phyloP scores from a whole-genome alignment of 2,329 filamentous ascomycete genomes.

The Dactylellina sp. region DNA sequence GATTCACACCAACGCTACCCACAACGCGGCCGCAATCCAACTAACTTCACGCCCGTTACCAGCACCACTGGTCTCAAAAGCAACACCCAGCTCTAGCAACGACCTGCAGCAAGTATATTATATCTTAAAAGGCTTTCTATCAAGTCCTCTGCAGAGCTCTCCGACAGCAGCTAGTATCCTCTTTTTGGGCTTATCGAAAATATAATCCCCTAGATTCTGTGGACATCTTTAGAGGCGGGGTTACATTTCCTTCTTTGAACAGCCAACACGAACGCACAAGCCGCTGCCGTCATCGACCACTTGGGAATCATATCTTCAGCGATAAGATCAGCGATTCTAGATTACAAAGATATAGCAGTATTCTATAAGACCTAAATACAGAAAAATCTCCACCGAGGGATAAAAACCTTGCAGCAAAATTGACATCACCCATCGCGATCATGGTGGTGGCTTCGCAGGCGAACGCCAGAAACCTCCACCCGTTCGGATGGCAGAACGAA shows the following conservation, averaged over 20 bases:
- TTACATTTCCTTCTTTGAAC: constrained; percentile 51
- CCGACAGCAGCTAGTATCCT: neutral
- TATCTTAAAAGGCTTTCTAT: too few relatives aligned
- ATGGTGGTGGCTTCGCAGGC: constrained; percentile 50
- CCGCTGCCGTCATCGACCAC: constrained; percentile 28
- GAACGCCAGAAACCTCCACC: constrained; percentile 48
- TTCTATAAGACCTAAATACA: constrained; percentile 17
- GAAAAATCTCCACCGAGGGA: constrained; percentile 11
- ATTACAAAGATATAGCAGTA: constrained; percentile 32
- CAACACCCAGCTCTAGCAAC: too few relatives aligned
- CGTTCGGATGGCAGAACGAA: constrained; percentile 16
- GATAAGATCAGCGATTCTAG: constrained; percentile 49
- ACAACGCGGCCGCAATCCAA: constrained; percentile 11
- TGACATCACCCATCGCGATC: constrained; percentile 33
- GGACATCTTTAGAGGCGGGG: constrained; percentile 25
- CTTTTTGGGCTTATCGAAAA: neutral
- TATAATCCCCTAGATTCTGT: constrained; percentile 27
- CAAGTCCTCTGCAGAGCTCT: neutral
- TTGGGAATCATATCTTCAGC: constrained; percentile 29
- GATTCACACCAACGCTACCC: constrained; percentile 9
- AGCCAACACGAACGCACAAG: constrained; percentile 52
- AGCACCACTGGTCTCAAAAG: too few relatives aligned
- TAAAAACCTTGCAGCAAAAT: neutral
- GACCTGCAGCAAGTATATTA: too few relatives aligned
- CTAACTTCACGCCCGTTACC: too few relatives aligned